Conservation (phyloP, 73 alveolate genomes). For the Uronychia setigera region DNA sequence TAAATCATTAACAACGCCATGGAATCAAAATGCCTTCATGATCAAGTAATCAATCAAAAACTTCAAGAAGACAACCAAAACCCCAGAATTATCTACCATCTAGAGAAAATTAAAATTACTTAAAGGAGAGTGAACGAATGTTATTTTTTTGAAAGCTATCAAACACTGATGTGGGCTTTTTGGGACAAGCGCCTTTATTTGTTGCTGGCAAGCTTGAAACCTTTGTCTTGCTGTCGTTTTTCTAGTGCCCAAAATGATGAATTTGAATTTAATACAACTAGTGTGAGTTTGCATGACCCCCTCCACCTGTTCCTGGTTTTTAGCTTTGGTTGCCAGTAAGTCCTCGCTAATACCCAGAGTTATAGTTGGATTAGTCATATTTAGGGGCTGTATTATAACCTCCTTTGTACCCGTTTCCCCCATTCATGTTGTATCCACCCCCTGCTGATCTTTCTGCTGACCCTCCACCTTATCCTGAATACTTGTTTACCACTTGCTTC, state of each 20-base stretch:
- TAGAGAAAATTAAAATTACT: no score
- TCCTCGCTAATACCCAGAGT: not conserved
- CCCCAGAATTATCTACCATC: no score
- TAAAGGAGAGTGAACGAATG: not conserved
- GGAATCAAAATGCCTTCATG: no score
- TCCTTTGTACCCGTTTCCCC: no score
- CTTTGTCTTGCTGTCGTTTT: not conserved
- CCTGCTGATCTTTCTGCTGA: no score
- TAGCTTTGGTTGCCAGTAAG: not conserved
- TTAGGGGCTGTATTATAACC: no score
- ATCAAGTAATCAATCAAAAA: no score
- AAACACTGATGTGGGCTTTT: not conserved
- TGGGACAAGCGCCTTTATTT: no score
- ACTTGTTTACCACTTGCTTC: no score
- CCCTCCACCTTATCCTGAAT: no score
- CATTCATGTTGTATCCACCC: no score
- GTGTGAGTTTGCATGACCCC: not conserved
- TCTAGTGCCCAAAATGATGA: not conserved
- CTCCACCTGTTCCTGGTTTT: not conserved
- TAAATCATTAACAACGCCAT: not conserved
- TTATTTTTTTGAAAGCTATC: not conserved
- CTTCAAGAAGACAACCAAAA: conserved; percentile 5
- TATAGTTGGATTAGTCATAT: not conserved
- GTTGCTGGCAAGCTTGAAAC: not conserved
- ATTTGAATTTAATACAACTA: not conserved